phyloP scores from a whole-genome alignment of 352 stramenopile genomes.

The Pilasporangium apinafurcum region DNA sequence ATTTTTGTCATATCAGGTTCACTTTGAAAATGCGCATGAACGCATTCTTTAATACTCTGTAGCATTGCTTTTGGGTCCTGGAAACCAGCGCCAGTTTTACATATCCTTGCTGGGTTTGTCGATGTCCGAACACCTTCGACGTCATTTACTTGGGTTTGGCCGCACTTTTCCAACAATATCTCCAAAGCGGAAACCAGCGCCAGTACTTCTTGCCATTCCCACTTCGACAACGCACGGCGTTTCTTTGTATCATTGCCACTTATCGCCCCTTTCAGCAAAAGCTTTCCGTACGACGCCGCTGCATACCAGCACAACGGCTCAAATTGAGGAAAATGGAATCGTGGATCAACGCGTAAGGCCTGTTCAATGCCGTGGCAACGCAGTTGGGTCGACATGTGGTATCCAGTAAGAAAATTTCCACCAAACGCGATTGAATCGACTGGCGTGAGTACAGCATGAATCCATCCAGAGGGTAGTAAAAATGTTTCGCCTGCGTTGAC shows the following conservation, averaged over 20 bases:
- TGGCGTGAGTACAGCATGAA: slow-evolving; percentile 33
- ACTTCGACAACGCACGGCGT: slow-evolving; percentile 8
- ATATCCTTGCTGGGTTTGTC: slow-evolving; percentile 11
- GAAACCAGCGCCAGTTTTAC: slow-evolving; percentile 6
- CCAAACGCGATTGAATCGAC: slow-evolving; percentile 37
- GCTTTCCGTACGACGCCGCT: slow-evolving; percentile 16
- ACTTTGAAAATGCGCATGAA: background rate
- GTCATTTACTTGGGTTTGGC: background rate
- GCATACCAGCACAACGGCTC: slow-evolving; percentile 30
- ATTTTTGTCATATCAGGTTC: background rate
- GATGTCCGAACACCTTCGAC: background rate
- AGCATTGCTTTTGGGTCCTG: slow-evolving; percentile 4
- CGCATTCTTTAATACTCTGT: slow-evolving; percentile 1
- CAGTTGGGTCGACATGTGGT: slow-evolving; percentile 29
- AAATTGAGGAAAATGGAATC: slow-evolving; percentile 31
- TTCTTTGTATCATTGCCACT: slow-evolving; percentile 6
- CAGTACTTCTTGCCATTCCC: slow-evolving; percentile 11
- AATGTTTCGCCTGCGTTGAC: slow-evolving; percentile 29
- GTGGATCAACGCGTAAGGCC: slow-evolving; percentile 10
- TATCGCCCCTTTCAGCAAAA: too few relatives aligned
- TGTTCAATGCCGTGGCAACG: slow-evolving; percentile 23
- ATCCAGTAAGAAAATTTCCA: slow-evolving; percentile 31
- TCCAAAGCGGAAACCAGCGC: slow-evolving; percentile 12
- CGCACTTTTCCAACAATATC: slow-evolving; percentile 8
- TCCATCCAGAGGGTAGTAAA: slow-evolving; percentile 36